Percentiles rank a stretch among this genome's conserved stretches.
Evolutionary conservation across 1,139 yeast genomes (phyloP).

Genomic region (Sugiyamaella pinicola): DNA sequence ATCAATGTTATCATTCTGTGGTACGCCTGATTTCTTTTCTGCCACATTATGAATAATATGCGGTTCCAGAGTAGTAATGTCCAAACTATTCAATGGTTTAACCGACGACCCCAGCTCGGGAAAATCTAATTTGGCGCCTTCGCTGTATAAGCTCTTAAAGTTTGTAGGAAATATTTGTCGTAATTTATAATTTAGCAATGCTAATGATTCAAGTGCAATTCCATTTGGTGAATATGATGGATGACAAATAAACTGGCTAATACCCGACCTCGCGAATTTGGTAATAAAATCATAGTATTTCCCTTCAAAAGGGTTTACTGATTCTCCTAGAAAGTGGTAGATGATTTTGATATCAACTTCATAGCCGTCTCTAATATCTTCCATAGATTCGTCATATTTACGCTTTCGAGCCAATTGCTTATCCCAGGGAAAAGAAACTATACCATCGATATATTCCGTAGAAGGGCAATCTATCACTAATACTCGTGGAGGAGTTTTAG

Average conservation of each 20-base stretch:
- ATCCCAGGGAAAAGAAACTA: conserved; percentile 34
- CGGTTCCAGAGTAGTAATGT: conserved; percentile 31
- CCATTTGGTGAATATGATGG: conserved; percentile 61
- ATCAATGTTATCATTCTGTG: background rate
- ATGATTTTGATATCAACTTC: conserved; percentile 52
- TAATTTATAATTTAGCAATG: conserved; percentile 57
- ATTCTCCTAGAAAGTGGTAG: conserved; percentile 75
- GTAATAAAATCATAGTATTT: conserved; percentile 47
- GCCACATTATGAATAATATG: conserved; percentile 22
- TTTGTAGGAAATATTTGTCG: conserved; percentile 55
- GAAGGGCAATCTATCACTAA: conserved; percentile 77
- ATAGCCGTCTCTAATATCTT: conserved; percentile 36
- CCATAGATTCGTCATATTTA: conserved; percentile 24
- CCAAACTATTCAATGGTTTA: conserved; percentile 26
- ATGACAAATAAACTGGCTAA: conserved; percentile 73
- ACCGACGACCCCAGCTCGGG: conserved; percentile 24
- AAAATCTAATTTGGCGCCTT: conserved; percentile 24
- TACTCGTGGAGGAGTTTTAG: conserved; percentile 59
- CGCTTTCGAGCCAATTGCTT: conserved; percentile 20
- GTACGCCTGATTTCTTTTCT: conserved; percentile 7
- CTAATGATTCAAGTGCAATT: conserved; percentile 59
- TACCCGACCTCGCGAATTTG: conserved; percentile 46
- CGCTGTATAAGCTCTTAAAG: conserved; percentile 54
- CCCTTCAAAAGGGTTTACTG: conserved; percentile 53
- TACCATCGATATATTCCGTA: conserved; percentile 48